Conservation (phyloP, 257 asterid genomes). For the Cinchona pubescens region DNA sequence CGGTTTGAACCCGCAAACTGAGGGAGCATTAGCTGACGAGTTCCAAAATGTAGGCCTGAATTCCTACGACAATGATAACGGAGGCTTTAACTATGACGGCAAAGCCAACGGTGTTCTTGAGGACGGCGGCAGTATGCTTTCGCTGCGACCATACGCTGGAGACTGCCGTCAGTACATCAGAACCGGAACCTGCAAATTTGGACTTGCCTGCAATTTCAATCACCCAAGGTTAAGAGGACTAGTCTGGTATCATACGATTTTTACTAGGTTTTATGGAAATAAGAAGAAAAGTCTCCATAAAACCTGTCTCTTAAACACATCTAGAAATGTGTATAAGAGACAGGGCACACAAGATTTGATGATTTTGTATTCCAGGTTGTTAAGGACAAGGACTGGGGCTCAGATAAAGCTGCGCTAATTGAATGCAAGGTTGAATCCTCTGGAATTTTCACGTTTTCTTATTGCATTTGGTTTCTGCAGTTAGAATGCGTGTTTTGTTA, state of each 20-base stretch:
- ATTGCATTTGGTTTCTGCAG: background rate
- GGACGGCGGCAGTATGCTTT: constrained; percentile 3
- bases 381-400: constrained; percentile 39
- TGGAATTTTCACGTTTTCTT: background rate
- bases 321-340: too few species aligned
- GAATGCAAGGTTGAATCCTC: constrained; percentile 67
- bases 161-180: constrained; percentile 40
- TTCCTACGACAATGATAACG: background rate
- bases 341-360: too few species aligned
- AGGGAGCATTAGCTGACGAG: constrained; percentile 11
- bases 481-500: background rate
- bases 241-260: constrained; percentile 4
- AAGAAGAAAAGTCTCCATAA: too few species aligned
- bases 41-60: constrained; percentile 26
- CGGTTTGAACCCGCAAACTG: constrained; percentile 1
- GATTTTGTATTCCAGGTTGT: constrained; percentile 1
- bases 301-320: background rate
- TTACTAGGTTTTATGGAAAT: background rate
- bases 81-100: background rate
- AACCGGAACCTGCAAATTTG: constrained; percentile 41
- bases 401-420: constrained; percentile 46
- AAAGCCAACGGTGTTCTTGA: background rate
- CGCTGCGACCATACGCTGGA: constrained; percentile 39
- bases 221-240: constrained; percentile 31
- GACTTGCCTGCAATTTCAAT: constrained; percentile 36